Evolutionary conservation across 495 filamentous ascomycete species (phyloP).

Genomic region (Daldinia vernicosa): DNA sequence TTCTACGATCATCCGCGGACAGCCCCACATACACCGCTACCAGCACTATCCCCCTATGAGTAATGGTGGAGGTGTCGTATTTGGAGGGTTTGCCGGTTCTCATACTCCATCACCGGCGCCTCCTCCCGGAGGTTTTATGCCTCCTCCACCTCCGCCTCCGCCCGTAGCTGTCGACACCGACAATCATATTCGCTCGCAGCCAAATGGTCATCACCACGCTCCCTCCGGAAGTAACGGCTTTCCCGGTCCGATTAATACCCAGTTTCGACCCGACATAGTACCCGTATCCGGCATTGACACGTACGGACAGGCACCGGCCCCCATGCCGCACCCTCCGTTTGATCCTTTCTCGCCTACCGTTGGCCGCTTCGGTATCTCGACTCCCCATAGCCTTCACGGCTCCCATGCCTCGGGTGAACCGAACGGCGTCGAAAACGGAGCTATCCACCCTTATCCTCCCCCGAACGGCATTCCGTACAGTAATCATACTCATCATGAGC

Average conservation of each 20-base stretch:
- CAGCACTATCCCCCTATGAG: conserved; percentile 53
- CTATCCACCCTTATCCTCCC: conserved; percentile 37
- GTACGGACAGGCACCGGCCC: conserved; percentile 49
- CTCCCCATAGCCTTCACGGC: conserved; percentile 63
- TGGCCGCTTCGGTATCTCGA: conserved; percentile 55
- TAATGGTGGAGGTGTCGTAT: conserved; percentile 56
- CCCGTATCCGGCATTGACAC: conserved; percentile 32
- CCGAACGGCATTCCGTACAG: conserved; percentile 48
- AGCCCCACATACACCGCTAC: conserved; percentile 31
- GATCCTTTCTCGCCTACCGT: conserved; percentile 51
- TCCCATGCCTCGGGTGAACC: conserved; percentile 58
- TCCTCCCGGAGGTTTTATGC: conserved; percentile 44
- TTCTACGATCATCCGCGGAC: conserved; percentile 33
- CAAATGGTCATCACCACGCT: conserved; percentile 45
- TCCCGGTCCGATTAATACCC: conserved; percentile 47
- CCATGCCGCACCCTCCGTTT: conserved; percentile 45
- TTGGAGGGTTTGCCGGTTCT: conserved; percentile 56
- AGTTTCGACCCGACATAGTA: conserved; percentile 39
- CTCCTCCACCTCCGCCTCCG: conserved; percentile 49
- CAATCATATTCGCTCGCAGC: conserved; percentile 42
- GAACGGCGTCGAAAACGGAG: conserved; percentile 48
- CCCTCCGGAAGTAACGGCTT: conserved; percentile 45
- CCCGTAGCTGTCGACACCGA: conserved; percentile 47
- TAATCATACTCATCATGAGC: conserved; percentile 39
- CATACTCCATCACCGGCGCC: conserved; percentile 60